Percentiles rank a stretch among this genome's conserved stretches.
Conservation (phyloP, 768 basidiomycete genomes). For the Tricholoma sp. region DNA sequence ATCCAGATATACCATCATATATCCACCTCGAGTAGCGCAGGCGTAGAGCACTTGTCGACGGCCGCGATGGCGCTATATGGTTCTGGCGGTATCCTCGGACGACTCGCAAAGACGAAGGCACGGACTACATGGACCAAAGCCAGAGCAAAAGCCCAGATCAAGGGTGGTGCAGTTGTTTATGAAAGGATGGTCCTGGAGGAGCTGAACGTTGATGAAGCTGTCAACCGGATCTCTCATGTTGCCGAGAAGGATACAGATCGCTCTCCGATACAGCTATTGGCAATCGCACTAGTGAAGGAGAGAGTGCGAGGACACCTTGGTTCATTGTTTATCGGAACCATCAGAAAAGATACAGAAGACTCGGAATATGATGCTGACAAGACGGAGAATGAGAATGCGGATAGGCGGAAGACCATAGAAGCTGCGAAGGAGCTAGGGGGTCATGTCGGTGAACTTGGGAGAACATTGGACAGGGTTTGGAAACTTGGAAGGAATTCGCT, state of each 20-base stretch:
- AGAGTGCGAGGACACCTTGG: slow-evolving; percentile 50
- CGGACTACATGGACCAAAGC: slow-evolving; percentile 29
- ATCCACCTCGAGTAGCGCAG: slow-evolving; percentile 32
- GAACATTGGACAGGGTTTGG: slow-evolving; percentile 54
- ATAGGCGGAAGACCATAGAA: slow-evolving; percentile 45
- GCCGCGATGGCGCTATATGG: slow-evolving; percentile 51
- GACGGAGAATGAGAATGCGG: slow-evolving; percentile 25
- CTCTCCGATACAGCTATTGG: slow-evolving; percentile 48
- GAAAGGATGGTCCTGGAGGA: slow-evolving; percentile 53
- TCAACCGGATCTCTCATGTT: slow-evolving; percentile 25
- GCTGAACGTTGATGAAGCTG: slow-evolving; percentile 52
- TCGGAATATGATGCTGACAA: slow-evolving; percentile 25
- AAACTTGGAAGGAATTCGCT: slow-evolving; percentile 20
- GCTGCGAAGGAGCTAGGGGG: slow-evolving; percentile 65
- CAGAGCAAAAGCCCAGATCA: slow-evolving; percentile 10
- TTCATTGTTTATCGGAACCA: slow-evolving; percentile 44
- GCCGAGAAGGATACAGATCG: slow-evolving; percentile 14
- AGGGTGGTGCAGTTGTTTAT: slow-evolving; percentile 27
- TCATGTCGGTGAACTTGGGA: slow-evolving; percentile 45
- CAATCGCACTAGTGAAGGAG: slow-evolving; percentile 42
- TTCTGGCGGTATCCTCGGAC: slow-evolving; percentile 23
- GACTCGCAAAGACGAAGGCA: slow-evolving; percentile 36
- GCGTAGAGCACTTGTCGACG: slow-evolving; percentile 48
- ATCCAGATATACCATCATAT: slow-evolving; percentile 53
- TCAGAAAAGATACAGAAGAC: slow-evolving; percentile 24